Evolutionary conservation across 2,329 filamentous ascomycete genomes (phyloP), one percentile per base, ranked within the genome.

Genomic region (Boeremia lycopersici): DNA sequence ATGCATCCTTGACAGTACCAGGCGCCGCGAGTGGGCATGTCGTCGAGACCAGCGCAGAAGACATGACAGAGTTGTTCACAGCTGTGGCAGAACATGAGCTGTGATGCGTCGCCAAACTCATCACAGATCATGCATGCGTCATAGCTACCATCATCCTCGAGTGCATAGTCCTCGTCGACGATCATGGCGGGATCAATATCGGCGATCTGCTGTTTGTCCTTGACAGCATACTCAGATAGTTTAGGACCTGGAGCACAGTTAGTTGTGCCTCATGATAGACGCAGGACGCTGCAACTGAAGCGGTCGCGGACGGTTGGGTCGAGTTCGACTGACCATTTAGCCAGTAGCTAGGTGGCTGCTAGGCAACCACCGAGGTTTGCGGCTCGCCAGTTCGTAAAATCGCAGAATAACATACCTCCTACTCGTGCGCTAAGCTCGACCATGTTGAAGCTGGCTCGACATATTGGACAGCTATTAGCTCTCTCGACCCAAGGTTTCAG

Each of bases 391-490:
- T 56, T 55, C 46, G 38, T 57, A 45, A 45, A 31, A 53, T 63
- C 62, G 57, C 55, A 51, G 58, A 54, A 59, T 67, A 49, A 70
- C 68, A 66, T 84, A 95, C 91, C 91, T 81, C 91, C 89, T 69
- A 92, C 78, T 64, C 83, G 86, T 70, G 89, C 86, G 75, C 89
- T 89, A 58, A 99, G 87, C 73, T 95, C 87, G 63, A 99, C 93
- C 67, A 89, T 79, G 76, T 98, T 93, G 80, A 99, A 98, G 60
- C 84, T 86, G 68, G 91, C 89, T 64, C 95, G 90, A 78, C 95
- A 99, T 75, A 99, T 96, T 40, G 95, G 95, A 76, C 95, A 99
- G 73, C 93, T 97, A 77, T 98, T 99, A 61, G 95, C 93, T 75
- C 96, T 89, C 77, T 96, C 91, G 40, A 93, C 91, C 95, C 95